phyloP scores from a whole-genome alignment of 345 rosid species.

The rapeseed (Brassica napus) region Da-Ae NC_063448.1:3057501-3058000 shows the following conservation, averaged over 20 bases:
- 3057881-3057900: not conserved
- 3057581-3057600: conserved; percentile 24
- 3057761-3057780: not conserved
- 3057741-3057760: not conserved
- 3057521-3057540: not conserved
- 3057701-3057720: not conserved
- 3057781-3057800: not conserved
- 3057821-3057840: not conserved
- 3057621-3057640: not conserved
- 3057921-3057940: not conserved
- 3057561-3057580: conserved; percentile 1
- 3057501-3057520: not conserved
- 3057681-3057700: not conserved
- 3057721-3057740: not conserved
- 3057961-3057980: not conserved
- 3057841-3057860: no score
- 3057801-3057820: not conserved
- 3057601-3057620: not conserved
- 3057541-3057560: not conserved
- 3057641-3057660: not conserved
- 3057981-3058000: not conserved
- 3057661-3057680: not conserved
- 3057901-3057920: not conserved
- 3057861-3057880: not conserved
- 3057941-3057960: not conserved